Base-by-base conservation (phyloP, 768 basidiomycete species). In the Dacryopinax primogenitus region DNA sequence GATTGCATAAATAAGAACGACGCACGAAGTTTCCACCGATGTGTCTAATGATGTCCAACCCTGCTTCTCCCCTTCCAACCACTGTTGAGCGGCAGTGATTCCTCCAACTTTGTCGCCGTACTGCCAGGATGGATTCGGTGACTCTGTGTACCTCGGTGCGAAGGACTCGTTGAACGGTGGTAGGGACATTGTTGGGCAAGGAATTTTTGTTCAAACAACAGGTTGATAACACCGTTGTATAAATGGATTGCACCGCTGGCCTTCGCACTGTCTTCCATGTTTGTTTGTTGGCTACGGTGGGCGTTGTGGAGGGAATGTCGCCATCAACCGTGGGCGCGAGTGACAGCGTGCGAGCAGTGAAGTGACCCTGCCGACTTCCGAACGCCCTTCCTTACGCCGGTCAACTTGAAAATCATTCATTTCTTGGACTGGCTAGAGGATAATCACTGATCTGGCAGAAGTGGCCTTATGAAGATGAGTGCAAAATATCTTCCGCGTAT, bases 61-160 rank as follows among this genome's bases (percentile, higher is more conserved):
- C 11, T 21, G 3, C 21, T 62, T 35, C 26, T 39, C 34, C 15
- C 36, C 45, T 13, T 35, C 21, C 4, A 32, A n/a, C 37, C 34
- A 47, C 36, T n/a, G 63, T 32, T 37, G 15, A 6, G 16, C 23
- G 6, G 64, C 47, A 23, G 47, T 21, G 16, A 32, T 61, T 1
- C 23, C 16, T 7, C 45, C 33, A 21, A 64, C 13, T 34, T 65
- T 66, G 41, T 66, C 45, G 1, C 66, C 68, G 30, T 47, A 63
- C 35, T 63, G 7, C 68, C 68, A 68, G 11, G 63, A 33, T 32
- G 68, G 63, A 6, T 63, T 36, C 2, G 66, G 61, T 0, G 30
- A 30, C 64, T 68, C 45, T 12, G 51, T 51, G 36, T 65, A 65
- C 15, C 21, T 35, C 33, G 58, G 58, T 62, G 23, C 47, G 28